Percentiles rank a stretch among this genome's conserved stretches.
Evolutionary conservation across 805 yeast species (phyloP).

Genomic region (Yamadazyma phyllophila): DNA sequence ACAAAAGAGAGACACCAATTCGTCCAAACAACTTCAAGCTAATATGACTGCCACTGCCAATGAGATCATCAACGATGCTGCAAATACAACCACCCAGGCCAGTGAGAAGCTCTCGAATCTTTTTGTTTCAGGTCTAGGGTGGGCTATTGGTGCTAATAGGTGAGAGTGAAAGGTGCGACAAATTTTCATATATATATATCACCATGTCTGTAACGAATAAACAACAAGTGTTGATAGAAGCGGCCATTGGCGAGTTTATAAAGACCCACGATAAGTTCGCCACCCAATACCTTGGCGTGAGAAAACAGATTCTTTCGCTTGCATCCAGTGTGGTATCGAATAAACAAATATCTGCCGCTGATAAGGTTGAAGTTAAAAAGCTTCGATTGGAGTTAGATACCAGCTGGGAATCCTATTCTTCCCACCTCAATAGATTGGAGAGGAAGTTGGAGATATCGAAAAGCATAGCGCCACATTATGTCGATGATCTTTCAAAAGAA

Average conservation of each 20-base stretch:
- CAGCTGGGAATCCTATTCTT: slow-evolving; percentile 22
- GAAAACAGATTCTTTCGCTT: slow-evolving; percentile 30
- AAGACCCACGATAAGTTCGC: slow-evolving; percentile 32
- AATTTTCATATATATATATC: slow-evolving; percentile 15
- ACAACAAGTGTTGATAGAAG: slow-evolving; percentile 35
- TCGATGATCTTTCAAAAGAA: slow-evolving; percentile 21
- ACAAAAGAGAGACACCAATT: slow-evolving; percentile 1
- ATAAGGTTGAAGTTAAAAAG: slow-evolving; percentile 18
- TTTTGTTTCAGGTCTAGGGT: slow-evolving; percentile 55
- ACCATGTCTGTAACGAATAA: slow-evolving; percentile 24
- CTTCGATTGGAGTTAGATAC: slow-evolving; percentile 30
- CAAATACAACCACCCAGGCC: slow-evolving; percentile 32
- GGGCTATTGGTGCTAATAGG: slow-evolving; percentile 58
- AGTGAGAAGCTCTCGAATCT: slow-evolving; percentile 49
- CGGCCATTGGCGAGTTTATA: slow-evolving; percentile 27
- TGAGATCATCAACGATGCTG: slow-evolving; percentile 30
- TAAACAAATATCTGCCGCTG: background rate
- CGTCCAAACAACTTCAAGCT: slow-evolving; percentile 8
- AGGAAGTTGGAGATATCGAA: slow-evolving; percentile 17
- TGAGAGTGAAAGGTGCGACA: background rate
- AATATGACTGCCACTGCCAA: slow-evolving; percentile 18
- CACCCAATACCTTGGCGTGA: slow-evolving; percentile 28
- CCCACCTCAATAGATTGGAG: slow-evolving; percentile 23
- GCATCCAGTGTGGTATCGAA: background rate
- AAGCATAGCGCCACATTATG: slow-evolving; percentile 14